Evolutionary conservation across 2,329 filamentous ascomycete genomes (phyloP).

Genomic region (Thyridium curvatum): DNA sequence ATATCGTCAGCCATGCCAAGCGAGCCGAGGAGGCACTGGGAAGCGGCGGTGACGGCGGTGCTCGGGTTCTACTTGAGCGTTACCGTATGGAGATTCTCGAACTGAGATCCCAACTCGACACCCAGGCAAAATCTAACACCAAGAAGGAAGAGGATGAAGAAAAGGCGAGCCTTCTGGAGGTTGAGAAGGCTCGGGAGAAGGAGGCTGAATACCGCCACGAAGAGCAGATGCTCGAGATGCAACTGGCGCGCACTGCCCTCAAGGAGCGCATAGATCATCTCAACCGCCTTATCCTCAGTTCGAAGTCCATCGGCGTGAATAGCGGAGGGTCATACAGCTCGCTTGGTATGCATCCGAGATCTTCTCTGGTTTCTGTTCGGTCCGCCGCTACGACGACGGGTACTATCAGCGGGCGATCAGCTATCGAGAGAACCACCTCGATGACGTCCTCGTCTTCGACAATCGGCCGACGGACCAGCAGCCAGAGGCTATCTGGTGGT

Average conservation of each 20-base stretch:
- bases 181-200: conserved; percentile 67
- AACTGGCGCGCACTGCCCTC: conserved; percentile 86
- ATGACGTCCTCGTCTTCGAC: conserved; percentile 58
- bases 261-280: conserved; percentile 97
- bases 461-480: conserved; percentile 46
- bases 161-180: conserved; percentile 56
- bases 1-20: conserved; percentile 94
- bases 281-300: conserved; percentile 90
- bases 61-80: conserved; percentile 80
- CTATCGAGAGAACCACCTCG: conserved; percentile 60
- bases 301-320: conserved; percentile 93
- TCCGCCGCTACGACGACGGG: conserved; percentile 49
- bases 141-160: conserved; percentile 59
- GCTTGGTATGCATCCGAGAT: conserved; percentile 58
- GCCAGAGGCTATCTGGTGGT: conserved; percentile 33
- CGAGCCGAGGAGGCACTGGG: conserved; percentile 84
- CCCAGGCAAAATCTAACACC: conserved; percentile 65
- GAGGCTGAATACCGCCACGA: conserved; percentile 85
- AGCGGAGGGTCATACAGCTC: conserved; percentile 64
- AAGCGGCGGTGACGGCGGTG: conserved; percentile 74
- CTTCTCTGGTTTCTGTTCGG: conserved; percentile 43
- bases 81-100: conserved; percentile 92
- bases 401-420: conserved; percentile 44
- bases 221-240: conserved; percentile 98
- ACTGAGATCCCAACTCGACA: conserved; percentile 72